phyloP scores from a whole-genome alignment of 768 basidiomycete species.

The Phylloporus sp. region DNA sequence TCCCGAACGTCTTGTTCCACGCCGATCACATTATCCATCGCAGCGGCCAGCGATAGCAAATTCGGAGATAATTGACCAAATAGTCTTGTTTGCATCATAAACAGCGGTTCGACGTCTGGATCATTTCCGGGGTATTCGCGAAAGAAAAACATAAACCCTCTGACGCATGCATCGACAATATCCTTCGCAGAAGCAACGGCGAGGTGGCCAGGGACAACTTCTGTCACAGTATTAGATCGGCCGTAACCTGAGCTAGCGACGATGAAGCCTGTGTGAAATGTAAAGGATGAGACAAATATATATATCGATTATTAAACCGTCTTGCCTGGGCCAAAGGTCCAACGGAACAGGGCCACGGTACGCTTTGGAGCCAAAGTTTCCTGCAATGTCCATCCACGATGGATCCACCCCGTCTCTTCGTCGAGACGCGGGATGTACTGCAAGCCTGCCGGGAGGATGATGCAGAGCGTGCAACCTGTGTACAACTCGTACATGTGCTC shows the following conservation, averaged over 20 bases:
- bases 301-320: too few relatives aligned
- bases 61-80: not conserved
- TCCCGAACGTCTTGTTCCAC: not conserved
- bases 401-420: not conserved
- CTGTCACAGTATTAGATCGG: not conserved
- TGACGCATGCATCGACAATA: not conserved
- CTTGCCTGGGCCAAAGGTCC: not conserved
- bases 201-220: not conserved
- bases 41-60: not conserved
- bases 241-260: not conserved
- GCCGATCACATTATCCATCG: not conserved
- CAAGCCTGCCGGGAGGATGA: not conserved
- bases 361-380: not conserved
- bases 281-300: not conserved
- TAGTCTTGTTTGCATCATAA: not conserved
- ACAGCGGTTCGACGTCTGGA: not conserved
- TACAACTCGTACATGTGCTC: not conserved
- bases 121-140: not conserved
- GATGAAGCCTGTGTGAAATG: not conserved
- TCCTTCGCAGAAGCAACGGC: not conserved
- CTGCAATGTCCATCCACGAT: not conserved
- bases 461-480: not conserved
- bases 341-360: not conserved
- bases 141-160: not conserved
- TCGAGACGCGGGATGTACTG: slow-evolving; percentile 1